phyloP scores from a whole-genome alignment of 331 rosid genomes.

The Dryas integrifolia region DNA sequence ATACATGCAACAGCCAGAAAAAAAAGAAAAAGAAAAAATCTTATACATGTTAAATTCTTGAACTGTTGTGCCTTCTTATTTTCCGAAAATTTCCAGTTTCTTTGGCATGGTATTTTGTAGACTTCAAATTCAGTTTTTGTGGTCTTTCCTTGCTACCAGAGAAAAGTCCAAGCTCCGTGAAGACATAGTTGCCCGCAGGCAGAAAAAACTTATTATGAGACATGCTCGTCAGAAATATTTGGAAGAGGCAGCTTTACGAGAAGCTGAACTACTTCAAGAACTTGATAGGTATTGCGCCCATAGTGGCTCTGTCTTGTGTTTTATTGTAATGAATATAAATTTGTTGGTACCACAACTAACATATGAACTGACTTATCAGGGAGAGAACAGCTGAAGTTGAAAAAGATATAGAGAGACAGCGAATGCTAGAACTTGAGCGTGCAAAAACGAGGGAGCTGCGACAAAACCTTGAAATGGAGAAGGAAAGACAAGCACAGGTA shows the following conservation, averaged over 20 bases:
- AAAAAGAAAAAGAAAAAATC: neutral
- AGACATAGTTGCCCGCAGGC: constrained; percentile 69
- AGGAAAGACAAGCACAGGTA: constrained; percentile 94
- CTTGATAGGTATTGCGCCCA: constrained; percentile 65
- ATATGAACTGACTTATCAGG: constrained; percentile 43
- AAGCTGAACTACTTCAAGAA: constrained; percentile 81
- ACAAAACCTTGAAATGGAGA: constrained; percentile 85
- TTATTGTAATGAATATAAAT: constrained; percentile 15
- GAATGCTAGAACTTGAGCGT: constrained; percentile 74
- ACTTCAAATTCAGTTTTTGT: constrained; percentile 12
- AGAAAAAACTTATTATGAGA: constrained; percentile 64
- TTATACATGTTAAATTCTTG: neutral
- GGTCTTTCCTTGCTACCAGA: constrained; percentile 40
- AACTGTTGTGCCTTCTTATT: neutral
- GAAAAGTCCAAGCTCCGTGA: constrained; percentile 70
- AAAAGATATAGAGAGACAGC: constrained; percentile 83
- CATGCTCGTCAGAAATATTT: constrained; percentile 64
- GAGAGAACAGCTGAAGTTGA: constrained; percentile 74
- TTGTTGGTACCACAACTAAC: constrained; percentile 1
- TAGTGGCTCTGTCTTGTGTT: constrained; percentile 20
- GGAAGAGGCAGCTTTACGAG: constrained; percentile 70
- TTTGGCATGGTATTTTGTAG: neutral
- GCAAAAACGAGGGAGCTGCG: constrained; percentile 90
- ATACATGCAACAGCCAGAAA: neutral
- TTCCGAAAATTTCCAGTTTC: neutral